These are phyloP conservation scores for Botryotinia narcissicola DNA, from an alignment of 2,329 filamentous ascomycete genomes.

Conservation along the genomic window DNA sequence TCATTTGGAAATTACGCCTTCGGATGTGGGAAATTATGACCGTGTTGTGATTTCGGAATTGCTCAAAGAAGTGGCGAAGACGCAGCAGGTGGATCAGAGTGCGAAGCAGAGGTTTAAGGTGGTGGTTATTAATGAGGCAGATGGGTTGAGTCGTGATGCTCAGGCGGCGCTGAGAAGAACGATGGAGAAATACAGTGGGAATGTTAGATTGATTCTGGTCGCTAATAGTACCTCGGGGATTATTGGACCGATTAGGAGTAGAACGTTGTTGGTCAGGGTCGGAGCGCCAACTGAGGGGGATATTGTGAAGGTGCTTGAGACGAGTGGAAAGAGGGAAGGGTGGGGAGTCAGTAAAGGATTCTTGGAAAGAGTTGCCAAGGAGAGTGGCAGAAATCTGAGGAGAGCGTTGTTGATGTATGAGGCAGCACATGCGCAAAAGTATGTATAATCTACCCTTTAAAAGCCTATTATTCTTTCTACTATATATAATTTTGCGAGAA, in stretches of 20 bases:
- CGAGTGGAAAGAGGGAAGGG: constrained; percentile 72
- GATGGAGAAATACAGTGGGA: constrained; percentile 99
- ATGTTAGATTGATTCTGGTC: constrained; percentile 83
- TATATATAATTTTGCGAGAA: not conserved
- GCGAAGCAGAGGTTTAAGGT: constrained; percentile 96
- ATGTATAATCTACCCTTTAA: constrained; percentile 40
- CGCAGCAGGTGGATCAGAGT: constrained; percentile 92
- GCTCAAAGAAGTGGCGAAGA: constrained; percentile 96
- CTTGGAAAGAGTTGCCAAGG: constrained; percentile 81
- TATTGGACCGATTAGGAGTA: constrained; percentile 93
- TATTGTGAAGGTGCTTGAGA: constrained; percentile 74
- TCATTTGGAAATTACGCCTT: constrained; percentile 96
- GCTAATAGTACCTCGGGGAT: constrained; percentile 98
- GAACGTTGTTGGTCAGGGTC: constrained; percentile 88
- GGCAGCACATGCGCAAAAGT: constrained; percentile 96
- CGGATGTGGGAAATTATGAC: constrained; percentile 94
- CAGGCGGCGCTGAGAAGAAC: constrained; percentile 92
- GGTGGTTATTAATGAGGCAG: constrained; percentile 98
- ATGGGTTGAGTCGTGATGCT: constrained; percentile 88
- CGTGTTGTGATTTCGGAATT: constrained; percentile 93
- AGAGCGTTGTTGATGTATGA: constrained; percentile 95
- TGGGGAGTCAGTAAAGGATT: constrained; percentile 75
- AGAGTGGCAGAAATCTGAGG: constrained; percentile 87
- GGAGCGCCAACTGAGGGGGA: constrained; percentile 83
- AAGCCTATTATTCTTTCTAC: not conserved